phyloP scores from a whole-genome alignment of 2,329 filamentous ascomycete species.

The Ascochyta pisi region DNA sequence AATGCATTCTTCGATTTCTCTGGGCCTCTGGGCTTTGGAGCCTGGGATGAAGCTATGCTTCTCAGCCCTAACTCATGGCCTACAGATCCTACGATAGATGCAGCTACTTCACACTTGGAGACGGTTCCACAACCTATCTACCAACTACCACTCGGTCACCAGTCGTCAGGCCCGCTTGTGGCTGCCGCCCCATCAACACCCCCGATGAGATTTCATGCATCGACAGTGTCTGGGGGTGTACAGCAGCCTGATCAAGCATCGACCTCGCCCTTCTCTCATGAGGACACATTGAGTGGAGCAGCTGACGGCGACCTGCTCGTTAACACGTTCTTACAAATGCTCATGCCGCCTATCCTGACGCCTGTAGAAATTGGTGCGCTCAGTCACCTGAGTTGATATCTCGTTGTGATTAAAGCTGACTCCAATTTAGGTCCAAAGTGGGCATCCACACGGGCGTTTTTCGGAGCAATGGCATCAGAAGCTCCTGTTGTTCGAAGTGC shows the following conservation, averaged over 20 bases:
- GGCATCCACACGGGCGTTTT: conserved; percentile 57
- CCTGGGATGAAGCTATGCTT: conserved; percentile 43
- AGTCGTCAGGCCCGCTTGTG: conserved; percentile 20
- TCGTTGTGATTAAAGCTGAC: not conserved
- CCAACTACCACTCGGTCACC: conserved; percentile 26
- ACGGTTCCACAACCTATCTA: conserved; percentile 31
- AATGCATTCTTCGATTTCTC: conserved; percentile 39
- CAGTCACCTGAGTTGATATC: not conserved
- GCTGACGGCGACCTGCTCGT: conserved; percentile 51
- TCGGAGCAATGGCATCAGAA: conserved; percentile 57
- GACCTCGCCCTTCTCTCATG: conserved; percentile 40
- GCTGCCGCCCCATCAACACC: conserved; percentile 14
- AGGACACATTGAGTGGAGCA: conserved; percentile 25
- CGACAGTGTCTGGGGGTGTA: conserved; percentile 20
- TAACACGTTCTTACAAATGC: conserved; percentile 58
- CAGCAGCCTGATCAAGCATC: conserved; percentile 30
- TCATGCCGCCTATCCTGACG: conserved; percentile 61
- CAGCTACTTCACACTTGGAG: conserved; percentile 20
- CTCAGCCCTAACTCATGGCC: conserved; percentile 42
- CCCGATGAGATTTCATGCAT: conserved; percentile 21
- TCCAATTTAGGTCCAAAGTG: conserved; percentile 51
- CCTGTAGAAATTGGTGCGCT: conserved; percentile 58
- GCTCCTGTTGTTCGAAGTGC: conserved; percentile 58
- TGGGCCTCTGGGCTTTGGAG: conserved; percentile 34
- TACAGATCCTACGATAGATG: conserved; percentile 26